Conservation (phyloP, 2,329 filamentous ascomycete species). For the Shiraia sp. region DNA sequence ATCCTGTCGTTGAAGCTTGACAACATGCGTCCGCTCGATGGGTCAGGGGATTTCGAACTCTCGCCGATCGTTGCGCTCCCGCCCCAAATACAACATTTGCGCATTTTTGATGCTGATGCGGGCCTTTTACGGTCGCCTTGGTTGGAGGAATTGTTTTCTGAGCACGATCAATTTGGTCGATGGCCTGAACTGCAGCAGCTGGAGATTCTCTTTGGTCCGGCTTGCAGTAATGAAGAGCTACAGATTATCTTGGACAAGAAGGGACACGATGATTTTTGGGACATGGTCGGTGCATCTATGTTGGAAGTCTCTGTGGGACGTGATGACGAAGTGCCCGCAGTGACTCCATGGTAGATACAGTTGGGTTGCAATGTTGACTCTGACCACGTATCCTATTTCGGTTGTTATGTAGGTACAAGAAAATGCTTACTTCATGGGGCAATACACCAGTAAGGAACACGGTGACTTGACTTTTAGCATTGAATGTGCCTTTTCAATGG, state of each 20-base stretch:
- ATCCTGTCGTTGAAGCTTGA: conserved; percentile 16
- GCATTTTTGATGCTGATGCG: conserved; percentile 13
- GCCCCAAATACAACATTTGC: conserved; percentile 7
- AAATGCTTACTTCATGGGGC: too few relatives aligned
- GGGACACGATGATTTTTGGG: not conserved
- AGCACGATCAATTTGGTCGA: not conserved
- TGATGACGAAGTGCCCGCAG: conserved; percentile 3
- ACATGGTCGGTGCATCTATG: not conserved
- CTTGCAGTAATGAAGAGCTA: not conserved
- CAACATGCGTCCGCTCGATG: conserved; percentile 13
- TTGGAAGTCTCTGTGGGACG: conserved; percentile 1
- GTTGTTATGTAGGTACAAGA: too few relatives aligned
- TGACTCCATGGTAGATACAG: not conserved
- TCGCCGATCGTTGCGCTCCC: conserved; percentile 8
- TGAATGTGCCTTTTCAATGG: too few relatives aligned
- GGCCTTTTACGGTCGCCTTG: conserved; percentile 6
- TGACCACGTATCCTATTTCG: too few relatives aligned
- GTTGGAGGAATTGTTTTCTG: conserved; percentile 10
- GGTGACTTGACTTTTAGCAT: too few relatives aligned
- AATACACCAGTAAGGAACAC: too few relatives aligned
- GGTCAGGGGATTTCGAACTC: conserved; percentile 13
- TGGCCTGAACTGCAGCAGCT: conserved; percentile 8
- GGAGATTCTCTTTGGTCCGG: conserved; percentile 9
- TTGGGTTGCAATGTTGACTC: too few relatives aligned
- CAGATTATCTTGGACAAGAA: not conserved